Base-by-base conservation (phyloP, 805 yeast species). In the Zygotorulaspora danielsina region DNA sequence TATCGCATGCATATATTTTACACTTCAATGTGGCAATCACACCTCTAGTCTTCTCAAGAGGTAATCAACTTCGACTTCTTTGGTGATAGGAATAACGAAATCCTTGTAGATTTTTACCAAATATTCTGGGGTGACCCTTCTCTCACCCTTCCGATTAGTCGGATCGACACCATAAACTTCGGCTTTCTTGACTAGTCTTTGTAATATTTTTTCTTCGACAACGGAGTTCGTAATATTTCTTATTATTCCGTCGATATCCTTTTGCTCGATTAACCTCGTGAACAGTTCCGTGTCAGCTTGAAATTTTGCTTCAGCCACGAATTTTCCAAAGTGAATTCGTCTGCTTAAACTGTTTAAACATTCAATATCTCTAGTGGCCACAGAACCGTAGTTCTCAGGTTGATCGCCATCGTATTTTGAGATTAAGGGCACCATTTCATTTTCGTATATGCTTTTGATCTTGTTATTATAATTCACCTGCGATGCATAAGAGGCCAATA, bases 291-390 rank as follows among this genome's bases (percentile, higher is more conserved):
- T 72, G 45, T 89, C 93, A 19, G 70, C 66, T 53, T 72, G 79
- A 63, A 78, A 93, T 64, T 93, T 93, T 32, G 96, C 84, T 61
- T 93, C 98, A 4, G 98, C 98, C 7, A 93, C 98, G 70, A 90
- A 93, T 64, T 84, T 85, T 35, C 98, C 98, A 65, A 90, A 93
- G 65, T 93, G 98, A 51, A 93, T 86, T 59, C 98, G 75, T 54
- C 98, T 73, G 6, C 95, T 84, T 32, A 93, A 66, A 4, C 95
- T 81, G 63, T 93, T 96, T 49, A 93, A 71, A 49, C 84, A 78
- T 50, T 84, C 95, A 41, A 90, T 84, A 59, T 93, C 98, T 46
- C 86, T 71, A 27, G 78, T 68, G 3, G 95, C 81, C 27, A 93
- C 85, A 19, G 95, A 82, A 1, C 98, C 98, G 39, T 79, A 70